A percentile compares a stretch with the other conserved stretches of the same genome.
These are phyloP conservation scores for Dryadomyces quercus-mongolicae DNA, from an alignment of 2,329 filamentous ascomycete species.

Conservation along the genomic window DNA sequence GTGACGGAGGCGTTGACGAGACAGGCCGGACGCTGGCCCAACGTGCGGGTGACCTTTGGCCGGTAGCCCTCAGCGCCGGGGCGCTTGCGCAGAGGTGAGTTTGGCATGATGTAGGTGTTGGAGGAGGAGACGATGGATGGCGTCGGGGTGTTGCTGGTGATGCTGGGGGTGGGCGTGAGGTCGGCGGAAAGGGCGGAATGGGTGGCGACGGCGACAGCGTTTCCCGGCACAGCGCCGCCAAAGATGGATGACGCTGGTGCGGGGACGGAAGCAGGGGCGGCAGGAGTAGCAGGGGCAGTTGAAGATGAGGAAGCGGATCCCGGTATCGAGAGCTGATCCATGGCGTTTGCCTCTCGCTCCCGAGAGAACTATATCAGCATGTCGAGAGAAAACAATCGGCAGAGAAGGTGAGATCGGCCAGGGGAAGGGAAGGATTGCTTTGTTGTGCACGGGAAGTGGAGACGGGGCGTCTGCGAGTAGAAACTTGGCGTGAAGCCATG, in stretches of 20 bases:
- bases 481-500: not conserved
- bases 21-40: slow-evolving; percentile 77
- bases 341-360: slow-evolving; percentile 10
- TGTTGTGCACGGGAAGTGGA: not conserved
- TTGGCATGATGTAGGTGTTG: slow-evolving; percentile 86
- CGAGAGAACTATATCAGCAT: slow-evolving; percentile 13
- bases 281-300: not conserved
- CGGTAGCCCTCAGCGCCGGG: slow-evolving; percentile 62
- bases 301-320: slow-evolving; percentile 2
- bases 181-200: not conserved
- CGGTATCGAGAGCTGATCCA: slow-evolving; percentile 9
- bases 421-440: not conserved
- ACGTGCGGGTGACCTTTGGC: slow-evolving; percentile 68
- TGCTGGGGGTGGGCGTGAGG: not conserved
- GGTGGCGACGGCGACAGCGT: not conserved
- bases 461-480: not conserved
- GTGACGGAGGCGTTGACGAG: slow-evolving; percentile 97
- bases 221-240: not conserved
- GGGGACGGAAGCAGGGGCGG: not conserved
- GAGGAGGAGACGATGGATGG: slow-evolving; percentile 42
- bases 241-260: not conserved
- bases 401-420: not conserved
- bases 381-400: not conserved
- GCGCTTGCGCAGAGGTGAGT: slow-evolving; percentile 60
- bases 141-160: slow-evolving; percentile 28